phyloP scores from a whole-genome alignment of 257 asterid species.

The Przewalskia tangutica region DNA sequence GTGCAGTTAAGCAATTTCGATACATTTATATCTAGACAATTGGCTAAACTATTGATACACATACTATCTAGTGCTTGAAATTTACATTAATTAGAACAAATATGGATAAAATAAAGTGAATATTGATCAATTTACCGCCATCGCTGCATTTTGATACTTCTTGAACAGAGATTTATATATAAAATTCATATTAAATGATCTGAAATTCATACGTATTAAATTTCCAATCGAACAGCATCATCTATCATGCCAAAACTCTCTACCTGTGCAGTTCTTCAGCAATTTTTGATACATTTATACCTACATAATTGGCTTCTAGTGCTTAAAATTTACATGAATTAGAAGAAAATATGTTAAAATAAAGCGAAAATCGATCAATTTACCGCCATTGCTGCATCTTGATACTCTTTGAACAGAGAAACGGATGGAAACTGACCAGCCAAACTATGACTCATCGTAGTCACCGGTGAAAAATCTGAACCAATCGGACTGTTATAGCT shows the following conservation, averaged over 20 bases:
- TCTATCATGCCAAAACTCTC: neutral
- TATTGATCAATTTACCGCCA: constrained; percentile 53
- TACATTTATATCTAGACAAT: neutral
- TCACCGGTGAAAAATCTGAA: constrained; percentile 27
- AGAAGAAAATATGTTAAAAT: neutral
- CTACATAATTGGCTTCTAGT: neutral
- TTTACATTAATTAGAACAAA: constrained; percentile 1
- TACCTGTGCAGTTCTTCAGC: neutral
- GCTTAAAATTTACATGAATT: neutral
- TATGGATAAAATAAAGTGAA: neutral
- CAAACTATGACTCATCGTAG: constrained; percentile 39
- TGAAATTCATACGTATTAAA: neutral
- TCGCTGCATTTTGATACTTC: constrained; percentile 92
- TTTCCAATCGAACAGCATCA: neutral
- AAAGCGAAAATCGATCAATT: neutral
- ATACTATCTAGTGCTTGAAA: neutral
- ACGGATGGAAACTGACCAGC: constrained; percentile 76
- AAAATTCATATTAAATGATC: too few species aligned
- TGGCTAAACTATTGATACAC: neutral
- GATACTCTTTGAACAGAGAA: constrained; percentile 86
- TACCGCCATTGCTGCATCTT: constrained; percentile 97
- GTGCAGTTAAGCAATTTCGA: neutral
- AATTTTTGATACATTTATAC: neutral
- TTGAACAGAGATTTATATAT: constrained; percentile 43
- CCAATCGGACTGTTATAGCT: constrained; percentile 20